Evolutionary conservation across 1,284 basidiomycete genomes (phyloP).

Genomic region (Trametes polyzona): DNA sequence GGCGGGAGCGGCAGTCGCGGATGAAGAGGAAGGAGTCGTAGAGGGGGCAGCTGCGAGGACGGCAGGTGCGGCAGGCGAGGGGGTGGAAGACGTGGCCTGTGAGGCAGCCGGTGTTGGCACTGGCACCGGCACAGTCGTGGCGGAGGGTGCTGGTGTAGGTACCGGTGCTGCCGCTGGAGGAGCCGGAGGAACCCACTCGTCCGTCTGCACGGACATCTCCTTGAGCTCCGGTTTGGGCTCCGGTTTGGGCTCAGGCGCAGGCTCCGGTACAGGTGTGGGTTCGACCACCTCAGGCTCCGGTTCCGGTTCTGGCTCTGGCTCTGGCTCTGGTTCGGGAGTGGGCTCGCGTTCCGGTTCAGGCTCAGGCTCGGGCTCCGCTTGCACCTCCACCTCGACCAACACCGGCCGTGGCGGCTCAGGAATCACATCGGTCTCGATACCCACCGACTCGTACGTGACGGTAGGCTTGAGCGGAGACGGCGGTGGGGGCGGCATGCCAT

Average conservation of each 20-base stretch:
- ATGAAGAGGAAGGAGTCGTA: conserved; percentile 20
- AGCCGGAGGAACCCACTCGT: conserved; percentile 59
- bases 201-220: conserved; percentile 81
- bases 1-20: conserved; percentile 21
- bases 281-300: conserved; percentile 54
- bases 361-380: conserved; percentile 30
- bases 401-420: conserved; percentile 14
- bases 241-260: conserved; percentile 20
- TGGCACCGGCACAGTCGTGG: background rate
- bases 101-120: background rate
- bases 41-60: conserved; percentile 13
- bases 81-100: background rate
- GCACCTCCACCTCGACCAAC: conserved; percentile 22
- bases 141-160: conserved; percentile 27
- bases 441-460: conserved; percentile 45
- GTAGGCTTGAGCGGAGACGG: conserved; percentile 10
- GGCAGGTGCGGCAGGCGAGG: conserved; percentile 7
- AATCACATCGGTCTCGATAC: conserved; percentile 25
- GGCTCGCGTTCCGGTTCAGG: conserved; percentile 24
- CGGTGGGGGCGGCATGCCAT: conserved; percentile 5
- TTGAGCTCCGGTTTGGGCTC: conserved; percentile 60
- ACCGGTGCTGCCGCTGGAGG: conserved; percentile 32
- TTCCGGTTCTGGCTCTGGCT: conserved; percentile 42
- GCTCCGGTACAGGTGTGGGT: conserved; percentile 5
- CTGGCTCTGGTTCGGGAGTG: conserved; percentile 11